Base-by-base conservation (phyloP, 2,329 filamentous ascomycete genomes). In the Epichloe amarillans region DNA sequence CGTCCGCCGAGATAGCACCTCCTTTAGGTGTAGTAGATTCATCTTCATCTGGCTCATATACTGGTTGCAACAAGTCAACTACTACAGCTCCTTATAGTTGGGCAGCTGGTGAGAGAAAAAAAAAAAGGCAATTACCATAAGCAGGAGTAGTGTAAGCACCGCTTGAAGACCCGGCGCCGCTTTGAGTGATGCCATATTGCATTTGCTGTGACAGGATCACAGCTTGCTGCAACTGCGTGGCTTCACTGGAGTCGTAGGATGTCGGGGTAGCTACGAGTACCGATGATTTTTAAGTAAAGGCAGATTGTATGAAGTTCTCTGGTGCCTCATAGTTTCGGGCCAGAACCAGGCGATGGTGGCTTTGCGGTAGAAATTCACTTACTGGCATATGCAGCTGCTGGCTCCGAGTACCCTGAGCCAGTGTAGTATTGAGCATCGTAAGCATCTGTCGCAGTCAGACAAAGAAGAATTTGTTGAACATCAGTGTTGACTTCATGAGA, bases 31-130 rank as follows among this genome's bases (percentile, higher is more conserved):
- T 47, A 5, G n/a, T 4, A 30, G 30, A 50, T 4, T 51, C 53
- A 6, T 48, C 49, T 30, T 53, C 49, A 8, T 53, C 46, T 43
- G 36, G 44, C 5, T 50, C 52, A 41, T 50, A 54, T 2, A 35
- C 54, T 50, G 30, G n/a, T 11, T 14, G 33, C 17, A 40, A 19
- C 3, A 30, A 23, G 15, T 47, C 5, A 47, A 35, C 36, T 19
- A 30, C 10, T 5, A 5, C 10, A 14, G 15, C 11, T n/a, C 17
- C 8, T 2, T 12, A 14, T 4, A 39, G 11, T 10, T 5, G 3
- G 26, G 30, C 21, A 14, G 2, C 5, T 30, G 8, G 26, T 3
- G 6, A 2, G 2, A n/a, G n/a, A n/a, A n/a, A n/a, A n/a, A 2
- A 6, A 39, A 38, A n/a, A 12, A 3, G 21, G 15, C n/a, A 21